These are phyloP conservation scores for Solanum lycopersicoides DNA, from an alignment of 257 asterid genomes.

Conservation along the genomic window DNA sequence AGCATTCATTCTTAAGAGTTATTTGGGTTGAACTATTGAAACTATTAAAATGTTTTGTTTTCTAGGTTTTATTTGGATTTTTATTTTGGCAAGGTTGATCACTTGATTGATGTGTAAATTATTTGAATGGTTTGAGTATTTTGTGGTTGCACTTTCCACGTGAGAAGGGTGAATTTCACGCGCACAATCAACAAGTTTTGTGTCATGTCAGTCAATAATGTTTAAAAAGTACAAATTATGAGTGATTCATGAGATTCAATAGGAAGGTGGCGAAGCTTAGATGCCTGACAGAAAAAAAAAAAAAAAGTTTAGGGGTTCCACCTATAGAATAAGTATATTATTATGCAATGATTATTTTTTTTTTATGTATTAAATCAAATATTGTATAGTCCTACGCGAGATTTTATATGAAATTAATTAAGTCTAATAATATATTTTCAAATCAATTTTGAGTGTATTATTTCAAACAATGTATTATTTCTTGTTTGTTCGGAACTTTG, in stretches of 20 bases:
- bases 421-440: too few species aligned
- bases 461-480: too few species aligned
- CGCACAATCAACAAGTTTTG: neutral
- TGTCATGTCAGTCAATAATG: neutral
- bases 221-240: too few species aligned
- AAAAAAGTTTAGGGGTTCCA: too few species aligned
- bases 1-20: neutral
- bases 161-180: neutral
- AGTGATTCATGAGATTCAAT: neutral
- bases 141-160: neutral
- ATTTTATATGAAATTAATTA: neutral
- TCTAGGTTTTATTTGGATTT: neutral
- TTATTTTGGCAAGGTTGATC: neutral
- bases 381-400: neutral
- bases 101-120: neutral
- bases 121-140: neutral
- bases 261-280: neutral
- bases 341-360: neutral
- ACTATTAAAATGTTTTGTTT: too few species aligned
- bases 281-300: neutral
- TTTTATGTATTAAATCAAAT: neutral
- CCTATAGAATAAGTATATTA: neutral
- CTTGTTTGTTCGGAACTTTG: neutral
- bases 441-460: too few species aligned
- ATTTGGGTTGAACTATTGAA: neutral